Evolutionary conservation across 2,329 filamentous ascomycete species (phyloP), one percentile per base, ranked within the genome.

Genomic region (Xylariaceae sp.): DNA sequence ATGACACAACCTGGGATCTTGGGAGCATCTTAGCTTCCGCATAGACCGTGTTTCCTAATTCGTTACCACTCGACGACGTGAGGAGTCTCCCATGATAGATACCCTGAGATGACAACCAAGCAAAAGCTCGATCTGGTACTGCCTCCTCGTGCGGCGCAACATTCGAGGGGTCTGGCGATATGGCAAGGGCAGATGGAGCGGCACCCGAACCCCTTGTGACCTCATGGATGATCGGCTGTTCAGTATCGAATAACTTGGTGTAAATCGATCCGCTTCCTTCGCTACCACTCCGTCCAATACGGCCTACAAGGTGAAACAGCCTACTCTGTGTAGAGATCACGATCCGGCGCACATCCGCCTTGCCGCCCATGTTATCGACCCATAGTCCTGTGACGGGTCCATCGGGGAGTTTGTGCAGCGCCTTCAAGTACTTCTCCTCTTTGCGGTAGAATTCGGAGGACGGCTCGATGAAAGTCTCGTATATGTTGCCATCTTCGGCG

Each of bases 391-490:
- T 90, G 41, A 97, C 83, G 0, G 92, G 85, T 0, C 88, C 90
- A 72, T 96, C 92, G 1, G 88, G 84, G 6, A 92, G 82, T 71
- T 88, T 92, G 73, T 92, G 92, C 17, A 99, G 82, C 41, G 82
- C 83, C 73, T 93, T 93, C 61, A 96, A 76, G 72, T 96, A 96
- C 74, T 91, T 92, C 73, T 99, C 94, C 74, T 97, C 92, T 71
- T 93, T 89, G 66, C 91, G 85, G 75, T 97, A 97, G 75, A 97
- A 97, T 72, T 97, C 94, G 53, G 88, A 92, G 11, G 91, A 89
- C 2, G 92, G 92, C 74, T 99, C 94, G 70, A 99, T 93, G 69
- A 91, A 97, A 15, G 88, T 88, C 75, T 99, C 94, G 75, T 96
- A 97, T 37, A 99, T 85, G 73, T 91, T 94, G 30, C 94, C 94